Conservation (phyloP, 2,329 filamentous ascomycete species). For the Hypoxylon sp. region DNA sequence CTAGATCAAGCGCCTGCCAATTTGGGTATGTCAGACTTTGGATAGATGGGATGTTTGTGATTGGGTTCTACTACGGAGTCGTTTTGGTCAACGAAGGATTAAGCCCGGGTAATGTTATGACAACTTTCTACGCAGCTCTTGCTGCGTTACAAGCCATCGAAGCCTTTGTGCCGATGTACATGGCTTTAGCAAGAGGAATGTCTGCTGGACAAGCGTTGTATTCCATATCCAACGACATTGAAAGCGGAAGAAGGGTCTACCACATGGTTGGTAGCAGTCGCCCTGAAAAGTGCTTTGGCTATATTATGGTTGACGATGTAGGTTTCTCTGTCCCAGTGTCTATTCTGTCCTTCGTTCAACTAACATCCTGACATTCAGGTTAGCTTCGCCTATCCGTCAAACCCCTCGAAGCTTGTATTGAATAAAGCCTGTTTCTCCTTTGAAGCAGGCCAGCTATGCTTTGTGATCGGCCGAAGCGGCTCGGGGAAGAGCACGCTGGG, state of each 20-base stretch:
- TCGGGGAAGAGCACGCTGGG: slow-evolving; percentile 93
- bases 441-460: slow-evolving; percentile 79
- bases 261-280: slow-evolving; percentile 53
- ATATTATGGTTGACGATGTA: slow-evolving; percentile 79
- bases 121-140: slow-evolving; percentile 87
- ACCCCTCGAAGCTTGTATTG: slow-evolving; percentile 73
- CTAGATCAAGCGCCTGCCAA: slow-evolving; percentile 78
- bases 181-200: slow-evolving; percentile 84
- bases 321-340: slow-evolving; percentile 50
- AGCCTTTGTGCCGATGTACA: slow-evolving; percentile 80
- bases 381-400: slow-evolving; percentile 85
- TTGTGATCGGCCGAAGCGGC: slow-evolving; percentile 87
- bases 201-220: slow-evolving; percentile 77
- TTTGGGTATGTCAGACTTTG: slow-evolving; percentile 81
- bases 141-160: slow-evolving; percentile 83
- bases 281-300: slow-evolving; percentile 69
- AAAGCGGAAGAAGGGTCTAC: slow-evolving; percentile 48
- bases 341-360: not conserved
- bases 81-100: slow-evolving; percentile 74
- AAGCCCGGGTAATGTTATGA: slow-evolving; percentile 78
- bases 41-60: slow-evolving; percentile 83
- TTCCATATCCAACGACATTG: slow-evolving; percentile 57
- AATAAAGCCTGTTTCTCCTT: slow-evolving; percentile 77
- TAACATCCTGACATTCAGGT: slow-evolving; percentile 65
- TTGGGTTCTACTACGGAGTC: slow-evolving; percentile 91